Conservation (phyloP, 2,329 filamentous ascomycete genomes). For the Trichoderma arundinaceum region DNA sequence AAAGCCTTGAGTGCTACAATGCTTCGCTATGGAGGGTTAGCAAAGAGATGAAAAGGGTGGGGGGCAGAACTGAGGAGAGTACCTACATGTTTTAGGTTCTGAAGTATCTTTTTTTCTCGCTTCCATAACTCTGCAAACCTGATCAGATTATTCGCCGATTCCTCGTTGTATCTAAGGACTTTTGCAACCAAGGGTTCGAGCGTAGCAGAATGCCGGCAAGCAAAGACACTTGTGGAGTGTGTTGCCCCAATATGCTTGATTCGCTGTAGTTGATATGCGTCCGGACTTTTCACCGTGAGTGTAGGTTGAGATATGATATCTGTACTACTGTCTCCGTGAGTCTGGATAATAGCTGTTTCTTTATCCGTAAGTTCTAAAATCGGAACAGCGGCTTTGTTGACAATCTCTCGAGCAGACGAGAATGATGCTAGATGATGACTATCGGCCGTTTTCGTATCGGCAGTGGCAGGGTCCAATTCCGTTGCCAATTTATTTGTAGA, state of each 20-base stretch:
- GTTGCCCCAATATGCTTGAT: background rate
- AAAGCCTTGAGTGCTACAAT: conserved; percentile 16
- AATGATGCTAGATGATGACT: background rate
- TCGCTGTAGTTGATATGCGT: background rate
- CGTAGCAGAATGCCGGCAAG: conserved; percentile 7
- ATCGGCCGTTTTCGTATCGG: background rate
- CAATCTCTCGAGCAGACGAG: background rate
- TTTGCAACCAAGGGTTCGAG: background rate
- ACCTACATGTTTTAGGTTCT: conserved; percentile 10
- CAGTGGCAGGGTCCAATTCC: background rate
- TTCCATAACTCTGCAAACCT: background rate
- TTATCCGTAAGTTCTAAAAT: conserved; percentile 18
- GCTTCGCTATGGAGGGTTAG: conserved; percentile 1
- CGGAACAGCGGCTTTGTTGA: background rate
- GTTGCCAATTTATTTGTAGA: too few species aligned
- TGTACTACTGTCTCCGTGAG: background rate
- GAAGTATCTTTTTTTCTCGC: conserved; percentile 6
- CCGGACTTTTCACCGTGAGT: background rate
- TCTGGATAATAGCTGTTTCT: background rate
- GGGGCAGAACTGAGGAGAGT: background rate
- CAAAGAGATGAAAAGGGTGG: background rate
- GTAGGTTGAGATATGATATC: background rate
- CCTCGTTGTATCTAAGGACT: background rate
- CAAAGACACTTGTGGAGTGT: background rate
- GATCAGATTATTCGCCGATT: background rate